Evolutionary conservation across 768 basidiomycete species (phyloP).

Genomic region (Lactarius quietus): DNA sequence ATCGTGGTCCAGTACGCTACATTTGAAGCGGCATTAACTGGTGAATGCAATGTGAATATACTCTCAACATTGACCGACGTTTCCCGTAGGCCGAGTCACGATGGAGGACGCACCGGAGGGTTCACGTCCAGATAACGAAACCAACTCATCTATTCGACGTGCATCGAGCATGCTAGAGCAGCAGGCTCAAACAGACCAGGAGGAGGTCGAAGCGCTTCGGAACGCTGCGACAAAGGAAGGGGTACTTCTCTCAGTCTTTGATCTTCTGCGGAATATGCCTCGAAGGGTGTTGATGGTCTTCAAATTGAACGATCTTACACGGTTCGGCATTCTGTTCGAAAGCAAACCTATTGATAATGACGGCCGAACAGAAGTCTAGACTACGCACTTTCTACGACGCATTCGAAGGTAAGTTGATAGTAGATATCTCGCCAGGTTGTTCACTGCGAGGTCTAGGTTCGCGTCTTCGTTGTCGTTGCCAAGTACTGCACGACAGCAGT

Average conservation of each 20-base stretch:
- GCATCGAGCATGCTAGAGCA: slow-evolving; percentile 77
- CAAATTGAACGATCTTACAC: slow-evolving; percentile 82
- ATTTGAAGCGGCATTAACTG: slow-evolving; percentile 95
- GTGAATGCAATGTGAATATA: slow-evolving; percentile 28
- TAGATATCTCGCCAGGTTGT: not conserved
- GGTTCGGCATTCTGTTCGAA: slow-evolving; percentile 39
- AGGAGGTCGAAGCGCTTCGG: slow-evolving; percentile 79
- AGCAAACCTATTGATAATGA: not conserved
- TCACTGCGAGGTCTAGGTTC: slow-evolving; percentile 45
- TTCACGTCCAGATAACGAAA: slow-evolving; percentile 34
- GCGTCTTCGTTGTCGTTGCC: slow-evolving; percentile 89
- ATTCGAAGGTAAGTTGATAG: slow-evolving; percentile 55
- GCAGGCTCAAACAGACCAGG: slow-evolving; percentile 64
- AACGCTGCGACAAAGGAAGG: slow-evolving; percentile 80
- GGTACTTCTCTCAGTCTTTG: slow-evolving; percentile 78
- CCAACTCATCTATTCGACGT: slow-evolving; percentile 45
- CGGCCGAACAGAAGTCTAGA: slow-evolving; percentile 63
- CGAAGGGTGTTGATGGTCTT: slow-evolving; percentile 79
- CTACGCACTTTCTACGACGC: slow-evolving; percentile 80
- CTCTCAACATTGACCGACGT: slow-evolving; percentile 7
- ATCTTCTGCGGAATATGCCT: slow-evolving; percentile 83
- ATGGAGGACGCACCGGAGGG: slow-evolving; percentile 61
- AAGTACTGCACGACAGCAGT: slow-evolving; percentile 81
- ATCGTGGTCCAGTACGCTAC: slow-evolving; percentile 67
- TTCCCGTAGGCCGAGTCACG: slow-evolving; percentile 53